These are phyloP conservation scores for Blastobotrys peoriensis DNA, from an alignment of 805 yeast species.

Conservation along the genomic window DNA sequence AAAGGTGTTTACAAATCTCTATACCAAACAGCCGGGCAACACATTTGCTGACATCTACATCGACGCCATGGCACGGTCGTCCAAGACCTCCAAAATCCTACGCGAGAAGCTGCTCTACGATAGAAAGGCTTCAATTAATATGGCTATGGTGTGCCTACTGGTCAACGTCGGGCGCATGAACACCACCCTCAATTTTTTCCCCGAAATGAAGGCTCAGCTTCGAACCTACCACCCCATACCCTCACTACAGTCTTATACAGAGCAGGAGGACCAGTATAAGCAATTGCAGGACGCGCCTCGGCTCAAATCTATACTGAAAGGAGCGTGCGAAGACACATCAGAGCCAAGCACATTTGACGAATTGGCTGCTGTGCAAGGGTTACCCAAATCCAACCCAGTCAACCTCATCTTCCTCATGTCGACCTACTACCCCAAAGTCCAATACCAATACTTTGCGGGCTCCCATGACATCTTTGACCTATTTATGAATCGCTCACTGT, in stretches of 20 bases:
- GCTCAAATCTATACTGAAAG: slow-evolving; percentile 80
- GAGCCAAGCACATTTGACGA: slow-evolving; percentile 46
- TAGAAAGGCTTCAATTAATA: slow-evolving; percentile 55
- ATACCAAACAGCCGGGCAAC: slow-evolving; percentile 38
- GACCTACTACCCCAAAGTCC: slow-evolving; percentile 48
- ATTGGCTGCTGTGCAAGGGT: slow-evolving; percentile 30
- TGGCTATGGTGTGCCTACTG: slow-evolving; percentile 74
- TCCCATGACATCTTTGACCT: slow-evolving; percentile 61
- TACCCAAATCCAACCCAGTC: slow-evolving; percentile 57
- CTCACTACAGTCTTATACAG: slow-evolving; percentile 66
- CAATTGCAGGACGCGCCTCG: slow-evolving; percentile 94
- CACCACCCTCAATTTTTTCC: slow-evolving; percentile 87
- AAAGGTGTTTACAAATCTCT: slow-evolving; percentile 52
- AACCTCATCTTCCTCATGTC: slow-evolving; percentile 71
- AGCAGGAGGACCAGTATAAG: slow-evolving; percentile 46
- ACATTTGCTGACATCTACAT: slow-evolving; percentile 83
- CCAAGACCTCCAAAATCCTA: slow-evolving; percentile 75
- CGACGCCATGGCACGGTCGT: slow-evolving; percentile 72
- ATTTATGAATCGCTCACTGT: slow-evolving; percentile 54
- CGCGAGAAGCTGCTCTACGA: slow-evolving; percentile 69
- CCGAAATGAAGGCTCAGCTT: slow-evolving; percentile 90
- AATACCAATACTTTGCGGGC: slow-evolving; percentile 34
- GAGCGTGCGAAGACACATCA: slow-evolving; percentile 62
- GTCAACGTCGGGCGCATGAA: slow-evolving; percentile 92
- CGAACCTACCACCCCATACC: slow-evolving; percentile 95